Percentiles rank a stretch among this genome's conserved stretches.
These are phyloP conservation scores for Tolypocladium album DNA, from an alignment of 2,329 filamentous ascomycete genomes.

Conservation along the genomic window DNA sequence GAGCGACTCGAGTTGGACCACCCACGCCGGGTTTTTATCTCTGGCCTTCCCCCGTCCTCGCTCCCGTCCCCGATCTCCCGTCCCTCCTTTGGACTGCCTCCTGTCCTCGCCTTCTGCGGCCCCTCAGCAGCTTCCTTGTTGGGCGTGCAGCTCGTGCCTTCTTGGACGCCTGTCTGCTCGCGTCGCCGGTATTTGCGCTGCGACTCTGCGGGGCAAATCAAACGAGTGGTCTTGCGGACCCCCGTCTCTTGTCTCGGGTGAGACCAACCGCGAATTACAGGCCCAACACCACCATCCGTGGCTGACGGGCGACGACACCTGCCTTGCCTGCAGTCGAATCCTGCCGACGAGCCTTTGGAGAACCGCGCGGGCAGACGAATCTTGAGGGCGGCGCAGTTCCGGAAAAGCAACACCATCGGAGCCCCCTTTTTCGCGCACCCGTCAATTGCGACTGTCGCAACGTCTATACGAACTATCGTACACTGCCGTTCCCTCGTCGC, in stretches of 20 bases:
- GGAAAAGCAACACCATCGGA: not conserved
- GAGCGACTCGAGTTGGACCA: not conserved
- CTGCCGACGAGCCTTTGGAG: not conserved
- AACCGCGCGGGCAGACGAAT: not conserved
- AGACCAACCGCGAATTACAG: not conserved
- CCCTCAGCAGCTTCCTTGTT: not conserved
- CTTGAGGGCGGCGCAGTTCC: not conserved
- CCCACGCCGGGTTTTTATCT: not conserved
- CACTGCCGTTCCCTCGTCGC: not conserved
- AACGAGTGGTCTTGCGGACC: not conserved
- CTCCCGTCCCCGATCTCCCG: not conserved
- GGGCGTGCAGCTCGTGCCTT: not conserved
- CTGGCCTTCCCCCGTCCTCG: not conserved
- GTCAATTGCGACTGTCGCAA: not conserved
- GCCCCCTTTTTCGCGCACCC: not conserved
- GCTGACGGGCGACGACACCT: not conserved
- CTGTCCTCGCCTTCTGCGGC: not conserved
- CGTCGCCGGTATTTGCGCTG: not conserved
- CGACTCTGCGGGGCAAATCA: conserved; percentile 1
- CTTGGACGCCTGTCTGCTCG: not conserved
- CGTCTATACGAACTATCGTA: not conserved
- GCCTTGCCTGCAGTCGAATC: not conserved
- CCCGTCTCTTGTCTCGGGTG: conserved; percentile 4
- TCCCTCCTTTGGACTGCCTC: not conserved
- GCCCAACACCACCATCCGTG: not conserved